Evolutionary conservation across 345 rosid species (phyloP).

Genomic region (Eucalyptus marginata): DNA sequence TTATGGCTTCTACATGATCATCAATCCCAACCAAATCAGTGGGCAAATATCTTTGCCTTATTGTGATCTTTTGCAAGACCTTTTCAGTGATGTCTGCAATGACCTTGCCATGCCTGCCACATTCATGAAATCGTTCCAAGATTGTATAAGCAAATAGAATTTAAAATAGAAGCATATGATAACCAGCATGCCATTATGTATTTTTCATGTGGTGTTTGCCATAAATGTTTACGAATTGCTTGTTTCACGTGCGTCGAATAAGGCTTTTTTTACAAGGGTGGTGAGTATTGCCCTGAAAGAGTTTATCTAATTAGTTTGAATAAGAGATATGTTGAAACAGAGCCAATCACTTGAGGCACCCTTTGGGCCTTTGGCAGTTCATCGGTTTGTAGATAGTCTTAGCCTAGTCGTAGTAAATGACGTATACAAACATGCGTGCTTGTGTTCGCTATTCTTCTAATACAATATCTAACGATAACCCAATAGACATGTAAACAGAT

Average conservation of each 20-base stretch:
- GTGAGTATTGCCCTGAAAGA: neutral
- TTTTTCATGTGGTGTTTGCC: neutral
- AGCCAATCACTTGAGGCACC: neutral
- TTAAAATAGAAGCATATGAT: neutral
- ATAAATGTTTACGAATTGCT: neutral
- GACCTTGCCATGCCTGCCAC: neutral
- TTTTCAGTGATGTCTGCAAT: neutral
- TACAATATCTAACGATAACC: rapidly evolving
- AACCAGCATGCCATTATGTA: neutral
- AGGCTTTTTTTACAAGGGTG: neutral
- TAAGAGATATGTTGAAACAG: neutral
- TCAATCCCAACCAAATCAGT: neutral
- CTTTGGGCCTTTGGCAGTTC: neutral
- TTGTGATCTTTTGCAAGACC: neutral
- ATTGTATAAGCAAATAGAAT: neutral
- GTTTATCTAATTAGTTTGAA: neutral
- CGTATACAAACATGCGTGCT: neutral
- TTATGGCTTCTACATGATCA: neutral
- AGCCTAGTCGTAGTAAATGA: neutral
- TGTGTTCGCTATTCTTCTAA: neutral
- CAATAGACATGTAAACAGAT: neutral
- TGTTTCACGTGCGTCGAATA: rapidly evolving
- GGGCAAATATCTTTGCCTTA: neutral
- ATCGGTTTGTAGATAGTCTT: neutral
- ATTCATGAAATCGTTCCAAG: neutral